Evolutionary conservation across 2,329 filamentous ascomycete genomes (phyloP).

Genomic region (Colletotrichum lini): DNA sequence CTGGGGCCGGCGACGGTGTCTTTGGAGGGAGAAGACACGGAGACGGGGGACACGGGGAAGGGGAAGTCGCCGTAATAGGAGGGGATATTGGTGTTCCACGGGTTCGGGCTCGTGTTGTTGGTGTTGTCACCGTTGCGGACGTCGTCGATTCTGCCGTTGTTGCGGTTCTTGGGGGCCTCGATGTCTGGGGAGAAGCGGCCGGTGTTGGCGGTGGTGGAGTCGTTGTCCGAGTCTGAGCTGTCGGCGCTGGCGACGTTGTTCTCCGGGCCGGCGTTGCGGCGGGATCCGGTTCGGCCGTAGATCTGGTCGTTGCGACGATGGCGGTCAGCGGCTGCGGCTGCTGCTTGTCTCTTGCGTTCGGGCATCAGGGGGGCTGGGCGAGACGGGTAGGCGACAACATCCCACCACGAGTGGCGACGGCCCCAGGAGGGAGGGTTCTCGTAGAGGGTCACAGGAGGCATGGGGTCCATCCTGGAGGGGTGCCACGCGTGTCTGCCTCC

Average conservation of each 20-base stretch:
- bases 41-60: background rate
- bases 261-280: conserved; percentile 15
- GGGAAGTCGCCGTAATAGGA: conserved; percentile 27
- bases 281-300: conserved; percentile 22
- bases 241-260: background rate
- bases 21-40: background rate
- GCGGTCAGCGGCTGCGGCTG: background rate
- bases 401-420: conserved; percentile 25
- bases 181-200: background rate
- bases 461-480: background rate
- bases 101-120: background rate
- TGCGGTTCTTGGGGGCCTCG: too few relatives aligned
- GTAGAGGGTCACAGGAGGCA: conserved; percentile 7
- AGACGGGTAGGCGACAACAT: conserved; percentile 11
- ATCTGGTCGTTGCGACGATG: conserved; percentile 4
- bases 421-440: conserved; percentile 23
- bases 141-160: background rate
- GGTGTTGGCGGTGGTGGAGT: background rate
- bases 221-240: too few relatives aligned
- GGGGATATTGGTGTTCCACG: conserved; percentile 24
- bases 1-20: background rate
- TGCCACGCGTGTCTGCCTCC: conserved; percentile 1
- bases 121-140: background rate
- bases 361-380: background rate
- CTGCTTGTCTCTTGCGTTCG: background rate